Conservation (phyloP, 176 grass and related monocot species). For the Metroxylon sagu region DNA sequence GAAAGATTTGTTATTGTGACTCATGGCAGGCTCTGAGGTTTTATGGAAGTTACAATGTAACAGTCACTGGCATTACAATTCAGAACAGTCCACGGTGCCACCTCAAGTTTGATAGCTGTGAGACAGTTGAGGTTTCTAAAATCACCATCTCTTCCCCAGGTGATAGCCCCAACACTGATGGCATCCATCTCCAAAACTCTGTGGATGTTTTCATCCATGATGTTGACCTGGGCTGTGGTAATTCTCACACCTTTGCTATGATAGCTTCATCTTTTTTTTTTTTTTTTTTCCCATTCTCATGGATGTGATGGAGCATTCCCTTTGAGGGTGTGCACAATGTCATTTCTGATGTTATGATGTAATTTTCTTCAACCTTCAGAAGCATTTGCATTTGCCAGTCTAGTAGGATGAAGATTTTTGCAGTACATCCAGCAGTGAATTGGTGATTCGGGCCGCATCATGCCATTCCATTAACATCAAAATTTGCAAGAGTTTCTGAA, state of each 20-base stretch:
- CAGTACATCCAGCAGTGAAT: too few relatives aligned
- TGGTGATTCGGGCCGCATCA: too few relatives aligned
- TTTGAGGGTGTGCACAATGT: too few relatives aligned
- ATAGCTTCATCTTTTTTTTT: too few relatives aligned
- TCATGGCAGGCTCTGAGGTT: slow-evolving; percentile 43
- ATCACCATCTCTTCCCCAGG: slow-evolving; percentile 52
- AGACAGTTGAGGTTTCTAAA: slow-evolving; percentile 32
- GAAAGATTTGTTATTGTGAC: not conserved
- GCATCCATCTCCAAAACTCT: slow-evolving; percentile 53
- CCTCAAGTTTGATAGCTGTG: slow-evolving; percentile 55
- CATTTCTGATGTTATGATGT: too few relatives aligned
- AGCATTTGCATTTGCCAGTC: too few relatives aligned
- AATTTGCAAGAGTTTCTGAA: too few relatives aligned
- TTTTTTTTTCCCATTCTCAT: too few relatives aligned
- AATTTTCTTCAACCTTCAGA: too few relatives aligned
- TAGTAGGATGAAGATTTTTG: too few relatives aligned
- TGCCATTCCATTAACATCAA: too few relatives aligned
- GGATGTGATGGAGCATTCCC: too few relatives aligned
- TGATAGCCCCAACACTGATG: slow-evolving; percentile 64
- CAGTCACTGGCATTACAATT: slow-evolving; percentile 57
- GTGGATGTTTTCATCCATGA: slow-evolving; percentile 35
- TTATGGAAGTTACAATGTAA: slow-evolving; percentile 35
- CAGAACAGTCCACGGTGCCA: slow-evolving; percentile 44
- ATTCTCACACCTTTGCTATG: not conserved
- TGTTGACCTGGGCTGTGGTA: slow-evolving; percentile 38